Evolutionary conservation across 192 early-diverging fungal species (phyloP), one percentile per base, ranked within the genome.

Genomic region (Coemansia sp.): DNA sequence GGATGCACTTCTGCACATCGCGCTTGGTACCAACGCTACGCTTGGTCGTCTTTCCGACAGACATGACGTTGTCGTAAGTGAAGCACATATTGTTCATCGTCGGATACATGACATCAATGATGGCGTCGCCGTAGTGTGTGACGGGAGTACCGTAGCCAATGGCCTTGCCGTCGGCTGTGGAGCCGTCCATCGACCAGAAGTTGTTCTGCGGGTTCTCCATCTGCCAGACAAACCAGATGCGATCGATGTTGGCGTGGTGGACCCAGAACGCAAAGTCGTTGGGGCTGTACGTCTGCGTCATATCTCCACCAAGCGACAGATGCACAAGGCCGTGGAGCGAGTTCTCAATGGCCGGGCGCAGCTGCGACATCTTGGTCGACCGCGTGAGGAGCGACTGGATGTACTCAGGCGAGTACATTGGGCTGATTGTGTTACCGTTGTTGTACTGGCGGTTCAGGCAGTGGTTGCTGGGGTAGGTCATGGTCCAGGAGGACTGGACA

Each of bases 231-330:
- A 53, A 61, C 82, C 83, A 84, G 61, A 84, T 30, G 31, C 75
- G 75, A 28, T 84, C 83, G 33, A 84, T 70, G 68, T 82, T 77
- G 58, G 83, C 67, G 60, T 84, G 83, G 70, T 84, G 83, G 26
- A 84, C 48, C 72, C 72, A 84, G 72, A 84, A 84, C 23, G 64
- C 64, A 66, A 77, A 71, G 65, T 84, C 83, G 73, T 82, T 84
- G 51, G 83, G 83, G 51, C 75, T 73, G 61, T 58, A 75, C 56
- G 53, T 72, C 61, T 68, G 64, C 20, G 68, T 15, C 78, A 84
- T 81, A 59, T 84, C 83, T 18, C 79, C 83, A 26, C 83, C 79
- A 7, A 84, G 33, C 25, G 61, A 67, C 45, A 77, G 67, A 23
- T 84, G 83, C 7, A 82, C 30, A 23, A 73, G 39, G 26, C 73